phyloP scores from a whole-genome alignment of 805 yeast species.

The Cyberlindnera mycetangii region DNA sequence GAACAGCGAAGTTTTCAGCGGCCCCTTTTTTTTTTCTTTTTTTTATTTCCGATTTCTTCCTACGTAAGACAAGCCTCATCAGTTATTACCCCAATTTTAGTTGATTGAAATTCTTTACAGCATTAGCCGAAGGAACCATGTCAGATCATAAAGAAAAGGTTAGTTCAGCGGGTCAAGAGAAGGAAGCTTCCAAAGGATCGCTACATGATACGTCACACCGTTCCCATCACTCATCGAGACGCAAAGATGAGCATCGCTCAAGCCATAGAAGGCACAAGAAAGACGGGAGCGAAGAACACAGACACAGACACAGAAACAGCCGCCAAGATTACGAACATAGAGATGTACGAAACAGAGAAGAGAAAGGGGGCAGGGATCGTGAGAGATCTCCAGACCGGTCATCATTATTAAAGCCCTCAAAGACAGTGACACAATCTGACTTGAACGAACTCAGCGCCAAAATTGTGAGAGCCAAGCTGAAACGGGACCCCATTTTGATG shows the following conservation, averaged over 20 bases:
- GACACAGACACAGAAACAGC: neutral
- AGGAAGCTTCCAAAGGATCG: neutral
- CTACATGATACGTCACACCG: neutral
- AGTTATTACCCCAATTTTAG: no score
- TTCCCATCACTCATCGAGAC: neutral
- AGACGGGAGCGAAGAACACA: neutral
- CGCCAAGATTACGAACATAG: neutral
- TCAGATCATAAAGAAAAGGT: neutral
- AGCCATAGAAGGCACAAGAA: neutral
- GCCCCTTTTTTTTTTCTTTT: neutral
- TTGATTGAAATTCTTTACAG: no score
- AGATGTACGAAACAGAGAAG: no score
- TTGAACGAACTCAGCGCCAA: constrained; percentile 34
- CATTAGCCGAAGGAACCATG: neutral
- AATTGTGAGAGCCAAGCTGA: constrained; percentile 33
- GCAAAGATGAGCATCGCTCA: neutral
- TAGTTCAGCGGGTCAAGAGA: neutral
- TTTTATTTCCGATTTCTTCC: no score
- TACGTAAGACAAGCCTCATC: no score
- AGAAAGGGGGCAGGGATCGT: constrained; percentile 1
- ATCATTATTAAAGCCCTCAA: neutral
- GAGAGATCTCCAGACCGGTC: constrained; percentile 6
- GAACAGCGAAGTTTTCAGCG: neutral
- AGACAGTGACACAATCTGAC: constrained; percentile 6
- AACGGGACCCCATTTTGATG: constrained; percentile 21